Percentiles rank a stretch among this genome's conserved stretches.
These are phyloP conservation scores for Agaricus subrufescens DNA, from an alignment of 768 basidiomycete genomes.

Conservation along the genomic window DNA sequence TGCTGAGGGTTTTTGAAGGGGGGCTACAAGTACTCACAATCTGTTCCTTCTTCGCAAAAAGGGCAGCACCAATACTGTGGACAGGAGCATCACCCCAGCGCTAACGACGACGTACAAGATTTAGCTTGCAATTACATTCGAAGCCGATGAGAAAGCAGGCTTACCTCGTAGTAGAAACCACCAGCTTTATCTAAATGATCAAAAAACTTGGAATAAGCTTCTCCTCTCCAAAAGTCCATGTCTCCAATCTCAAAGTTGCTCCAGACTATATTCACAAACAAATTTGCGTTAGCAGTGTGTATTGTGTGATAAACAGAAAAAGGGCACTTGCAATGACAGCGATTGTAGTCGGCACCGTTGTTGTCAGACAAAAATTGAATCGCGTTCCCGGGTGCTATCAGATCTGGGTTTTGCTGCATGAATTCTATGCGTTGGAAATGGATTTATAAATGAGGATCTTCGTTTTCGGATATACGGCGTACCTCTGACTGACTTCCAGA, in stretches of 20 bases:
- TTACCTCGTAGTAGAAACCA: constrained; percentile 87
- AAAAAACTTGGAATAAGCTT: constrained; percentile 81
- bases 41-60: constrained; percentile 85
- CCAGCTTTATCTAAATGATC: constrained; percentile 75
- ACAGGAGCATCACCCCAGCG: constrained; percentile 94
- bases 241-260: constrained; percentile 91
- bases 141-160: background rate
- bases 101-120: constrained; percentile 26
- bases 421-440: constrained; percentile 52
- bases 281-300: too few relatives aligned
- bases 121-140: background rate
- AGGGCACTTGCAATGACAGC: constrained; percentile 58
- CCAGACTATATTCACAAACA: constrained; percentile 54
- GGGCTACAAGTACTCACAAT: constrained; percentile 35
- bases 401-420: constrained; percentile 52
- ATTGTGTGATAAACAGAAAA: too few relatives aligned
- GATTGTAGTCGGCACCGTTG: constrained; percentile 66
- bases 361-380: constrained; percentile 81
- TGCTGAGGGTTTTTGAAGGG: background rate
- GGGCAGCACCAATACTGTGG: constrained; percentile 85
- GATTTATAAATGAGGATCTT: background rate
- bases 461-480: constrained; percentile 14
- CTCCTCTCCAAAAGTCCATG: constrained; percentile 79
- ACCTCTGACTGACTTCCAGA: constrained; percentile 81
- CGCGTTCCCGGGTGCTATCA: constrained; percentile 65